phyloP scores from a whole-genome alignment of 2,329 filamentous ascomycete genomes.

The Rutstroemia sp. region DNA sequence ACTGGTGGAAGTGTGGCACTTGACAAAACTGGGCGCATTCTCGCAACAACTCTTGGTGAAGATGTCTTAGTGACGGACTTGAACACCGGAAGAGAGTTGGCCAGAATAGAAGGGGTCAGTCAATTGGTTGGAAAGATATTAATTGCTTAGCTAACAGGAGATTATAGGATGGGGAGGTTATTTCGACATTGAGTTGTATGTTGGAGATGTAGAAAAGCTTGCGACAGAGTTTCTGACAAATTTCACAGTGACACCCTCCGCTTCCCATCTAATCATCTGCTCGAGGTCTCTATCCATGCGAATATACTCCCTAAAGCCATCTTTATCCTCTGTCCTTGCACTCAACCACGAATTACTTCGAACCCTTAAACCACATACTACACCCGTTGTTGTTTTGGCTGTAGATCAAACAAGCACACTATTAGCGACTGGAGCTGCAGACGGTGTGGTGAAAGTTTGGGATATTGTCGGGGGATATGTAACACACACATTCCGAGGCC shows the following conservation, averaged over 20 bases:
- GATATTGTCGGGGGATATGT: constrained; percentile 85
- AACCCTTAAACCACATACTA: constrained; percentile 81
- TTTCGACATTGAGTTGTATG: constrained; percentile 65
- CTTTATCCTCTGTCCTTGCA: constrained; percentile 44
- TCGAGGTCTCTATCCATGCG: constrained; percentile 95
- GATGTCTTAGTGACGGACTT: constrained; percentile 84
- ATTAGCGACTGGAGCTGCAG: constrained; percentile 85
- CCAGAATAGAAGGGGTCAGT: constrained; percentile 76
- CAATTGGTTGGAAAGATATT: constrained; percentile 11
- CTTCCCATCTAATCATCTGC: constrained; percentile 81
- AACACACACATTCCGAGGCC: constrained; percentile 92
- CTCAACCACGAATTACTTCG: constrained; percentile 64
- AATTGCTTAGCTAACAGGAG: constrained; percentile 21
- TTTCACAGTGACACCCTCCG: constrained; percentile 70
- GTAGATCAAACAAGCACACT: constrained; percentile 84
- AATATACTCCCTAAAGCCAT: constrained; percentile 67
- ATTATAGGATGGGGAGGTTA: constrained; percentile 64
- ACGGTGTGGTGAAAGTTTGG: constrained; percentile 94
- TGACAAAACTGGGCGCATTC: constrained; percentile 70
- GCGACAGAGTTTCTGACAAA: constrained; percentile 16
- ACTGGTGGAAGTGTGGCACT: constrained; percentile 84
- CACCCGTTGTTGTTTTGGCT: constrained; percentile 79
- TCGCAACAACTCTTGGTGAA: constrained; percentile 87
- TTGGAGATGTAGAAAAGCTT: constrained; percentile 9
- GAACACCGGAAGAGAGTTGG: constrained; percentile 72